Base-by-base conservation (phyloP, 106 monocot genomes). In the Acanthochlamys bracteata region DNA sequence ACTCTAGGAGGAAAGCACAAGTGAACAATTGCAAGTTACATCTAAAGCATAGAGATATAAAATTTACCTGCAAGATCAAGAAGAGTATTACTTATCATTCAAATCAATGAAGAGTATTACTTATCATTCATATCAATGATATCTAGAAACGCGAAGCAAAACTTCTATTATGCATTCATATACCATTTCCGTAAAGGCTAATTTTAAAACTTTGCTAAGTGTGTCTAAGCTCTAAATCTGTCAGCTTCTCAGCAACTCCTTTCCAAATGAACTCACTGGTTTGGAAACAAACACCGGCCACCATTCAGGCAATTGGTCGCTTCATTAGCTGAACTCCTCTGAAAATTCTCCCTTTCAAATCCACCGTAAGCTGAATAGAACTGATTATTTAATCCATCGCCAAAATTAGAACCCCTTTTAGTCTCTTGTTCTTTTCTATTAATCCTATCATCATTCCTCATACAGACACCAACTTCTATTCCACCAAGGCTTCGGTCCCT, bases 401-500 rank as follows among this genome's bases (percentile, higher is more conserved):
- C 33, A 33, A 33, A 33, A 33, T 33, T 33, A 33, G 33, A 33
- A 71, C 55, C 72, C 67, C 63, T 55, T 53, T 53, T 64, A 67
- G 53, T 55, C 65, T 42, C 68, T 43, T 45, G 2, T 63, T 47
- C 41, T n/a, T 19, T 14, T 61, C 70, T 52, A 33, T 6, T 33
- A 33, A 1, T 33, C 1, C 61, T 43, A 49, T 65, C 39, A 21
- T 41, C 57, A 13, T 24, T 17, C 49, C 69, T 61, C 69, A 66
- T 86, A 65, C 69, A 87, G 3, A 96, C 90, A 14, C 90, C 87
- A 17, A 96, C 87, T 73, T 96, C 95, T 40, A 77, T 87, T 22
- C 95, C 90, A 1, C 82, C 86, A 19, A 96, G 79, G 67, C 95
- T 96, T 54, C 95, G 81, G 39, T 96, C 95, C 70, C 94, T 84